Evolutionary conservation across 345 rosid genomes (phyloP), one percentile per base, ranked within the genome.

Genomic region (Boechera divaricarpa): DNA sequence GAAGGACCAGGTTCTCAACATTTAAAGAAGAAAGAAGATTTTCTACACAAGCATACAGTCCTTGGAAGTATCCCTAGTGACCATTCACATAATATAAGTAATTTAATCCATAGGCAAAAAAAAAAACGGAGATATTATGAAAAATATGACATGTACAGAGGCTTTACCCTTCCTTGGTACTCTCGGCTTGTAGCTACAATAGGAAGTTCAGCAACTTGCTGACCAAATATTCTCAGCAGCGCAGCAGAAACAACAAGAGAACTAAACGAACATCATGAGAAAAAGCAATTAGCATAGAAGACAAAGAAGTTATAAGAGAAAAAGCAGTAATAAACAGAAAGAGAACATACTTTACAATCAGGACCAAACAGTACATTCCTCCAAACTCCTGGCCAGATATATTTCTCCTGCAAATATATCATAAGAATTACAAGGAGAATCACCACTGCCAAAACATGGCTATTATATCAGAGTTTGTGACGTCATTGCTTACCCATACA

Each of bases 321-420:
- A 35, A 16, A n/a, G 2, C 4, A 52, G 62, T 15, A 29, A 64
- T 10, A 26, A 3, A 63, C 26, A 36, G 58, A 55, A 44, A 63
- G 55, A 49, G 16, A 41, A 12, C 33, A 39, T 90, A 96, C 99
- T 86, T 90, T 69, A 90, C 87, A 8, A 79, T 86, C 80, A 96
- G 79, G 72, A 91, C 89, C 69, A 96, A 80, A 69, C 92, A 90
- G 70, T 91, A 91, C 87, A 93, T 87, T 72, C 98, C 96, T 56
- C 94, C 93, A 71, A 96, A 96, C 77, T 96, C 99, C 80, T 96
- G 99, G 29, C 97, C 99, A n/a, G 93, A 91, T 72, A 96, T 93
- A 81, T 93, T 93, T 78, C 93, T 86, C 89, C 99, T 96, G 90
- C 78, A 83, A 65, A 54, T 29, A 72, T 45, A 38, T 69, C 49